Conservation (phyloP, 2,329 filamentous ascomycete species). For the Claviceps paspali region DNA sequence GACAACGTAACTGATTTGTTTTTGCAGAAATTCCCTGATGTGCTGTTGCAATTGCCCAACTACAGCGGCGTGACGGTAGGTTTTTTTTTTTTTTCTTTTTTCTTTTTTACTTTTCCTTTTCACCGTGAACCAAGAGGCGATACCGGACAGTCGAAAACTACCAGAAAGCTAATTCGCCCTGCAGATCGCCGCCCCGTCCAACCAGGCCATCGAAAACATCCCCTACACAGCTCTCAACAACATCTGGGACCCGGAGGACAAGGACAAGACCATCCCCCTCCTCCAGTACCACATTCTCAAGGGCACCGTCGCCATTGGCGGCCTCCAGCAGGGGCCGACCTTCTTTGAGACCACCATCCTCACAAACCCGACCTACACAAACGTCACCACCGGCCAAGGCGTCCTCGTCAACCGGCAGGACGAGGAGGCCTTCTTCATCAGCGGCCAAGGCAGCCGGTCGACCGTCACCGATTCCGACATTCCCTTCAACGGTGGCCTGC, state of each 20-base stretch:
- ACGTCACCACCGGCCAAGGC: conserved; percentile 34
- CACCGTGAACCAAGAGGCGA: too few species aligned
- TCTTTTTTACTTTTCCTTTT: not conserved
- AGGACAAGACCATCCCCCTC: conserved; percentile 29
- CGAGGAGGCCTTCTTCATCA: conserved; percentile 30
- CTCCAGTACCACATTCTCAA: conserved; percentile 48
- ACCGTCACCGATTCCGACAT: conserved; percentile 28
- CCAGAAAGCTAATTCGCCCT: not conserved
- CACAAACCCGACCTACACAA: conserved; percentile 25
- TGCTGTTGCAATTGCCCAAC: conserved; percentile 28
- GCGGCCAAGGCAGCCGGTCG: conserved; percentile 30
- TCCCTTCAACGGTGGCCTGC: conserved; percentile 30
- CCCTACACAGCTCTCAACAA: conserved; percentile 33
- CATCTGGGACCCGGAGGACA: conserved; percentile 29
- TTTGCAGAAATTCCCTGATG: conserved; percentile 28
- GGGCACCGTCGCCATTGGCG: conserved; percentile 27
- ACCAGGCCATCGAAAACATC: conserved; percentile 40
- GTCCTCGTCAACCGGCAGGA: conserved; percentile 30
- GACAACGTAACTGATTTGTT: not conserved
- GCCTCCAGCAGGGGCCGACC: conserved; percentile 21
- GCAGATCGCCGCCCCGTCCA: conserved; percentile 40
- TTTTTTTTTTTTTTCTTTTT: not conserved
- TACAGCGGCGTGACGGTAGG: conserved; percentile 29
- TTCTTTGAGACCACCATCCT: conserved; percentile 29
- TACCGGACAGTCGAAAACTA: not conserved